Percentiles rank a stretch among this genome's conserved stretches.
These are phyloP conservation scores for Penicillium polonicum DNA, from an alignment of 2,329 filamentous ascomycete genomes.

Conservation along the genomic window DNA sequence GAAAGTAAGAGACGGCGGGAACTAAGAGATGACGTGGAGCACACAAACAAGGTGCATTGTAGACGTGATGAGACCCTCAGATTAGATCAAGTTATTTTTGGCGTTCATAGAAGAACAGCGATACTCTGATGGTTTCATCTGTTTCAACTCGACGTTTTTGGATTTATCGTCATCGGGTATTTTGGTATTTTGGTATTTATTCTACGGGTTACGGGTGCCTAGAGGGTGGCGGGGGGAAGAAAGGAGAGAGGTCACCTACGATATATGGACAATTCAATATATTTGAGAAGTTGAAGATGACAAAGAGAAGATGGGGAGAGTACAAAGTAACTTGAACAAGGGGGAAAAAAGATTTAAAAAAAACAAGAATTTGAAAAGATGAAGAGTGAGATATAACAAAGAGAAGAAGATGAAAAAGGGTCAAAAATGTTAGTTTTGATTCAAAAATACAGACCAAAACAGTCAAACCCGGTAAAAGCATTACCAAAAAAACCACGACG, in stretches of 20 bases:
- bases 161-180: slow-evolving; percentile 37
- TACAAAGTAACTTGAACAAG: background rate
- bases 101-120: slow-evolving; percentile 43
- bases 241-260: background rate
- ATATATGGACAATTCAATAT: background rate
- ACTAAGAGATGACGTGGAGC: slow-evolving; percentile 1
- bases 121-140: slow-evolving; percentile 34
- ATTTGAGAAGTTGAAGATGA: background rate
- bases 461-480: background rate
- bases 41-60: slow-evolving; percentile 3
- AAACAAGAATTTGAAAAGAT: background rate
- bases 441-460: slow-evolving; percentile 2
- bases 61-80: slow-evolving; percentile 41
- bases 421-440: background rate
- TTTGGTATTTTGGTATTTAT: slow-evolving; percentile 8
- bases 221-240: background rate
- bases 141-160: slow-evolving; percentile 16
- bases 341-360: background rate
- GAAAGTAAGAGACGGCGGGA: background rate
- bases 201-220: background rate
- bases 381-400: background rate
- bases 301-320: background rate
- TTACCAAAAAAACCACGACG: slow-evolving; percentile 11
- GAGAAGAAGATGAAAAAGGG: background rate
- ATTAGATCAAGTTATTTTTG: slow-evolving; percentile 62